These are phyloP conservation scores for Cladosporium sp. DNA, from an alignment of 2,329 filamentous ascomycete genomes.

Conservation along the genomic window DNA sequence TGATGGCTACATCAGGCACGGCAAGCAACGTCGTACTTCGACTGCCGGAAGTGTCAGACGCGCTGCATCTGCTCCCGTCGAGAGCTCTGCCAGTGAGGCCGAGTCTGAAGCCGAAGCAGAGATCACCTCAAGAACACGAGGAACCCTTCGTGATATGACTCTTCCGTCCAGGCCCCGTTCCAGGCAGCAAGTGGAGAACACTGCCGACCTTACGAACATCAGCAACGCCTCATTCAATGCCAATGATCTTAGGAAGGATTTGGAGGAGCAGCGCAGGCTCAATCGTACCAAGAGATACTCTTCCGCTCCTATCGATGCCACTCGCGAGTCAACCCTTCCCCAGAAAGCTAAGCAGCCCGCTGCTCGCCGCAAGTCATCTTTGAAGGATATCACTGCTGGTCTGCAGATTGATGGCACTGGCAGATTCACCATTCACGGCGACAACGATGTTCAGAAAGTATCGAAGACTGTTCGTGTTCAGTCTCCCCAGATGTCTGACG, in stretches of 20 bases:
- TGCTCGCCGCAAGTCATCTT: constrained; percentile 50
- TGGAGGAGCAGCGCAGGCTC: constrained; percentile 51
- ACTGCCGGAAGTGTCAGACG: constrained; percentile 8
- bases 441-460: constrained; percentile 24
- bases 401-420: constrained; percentile 23
- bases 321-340: constrained; percentile 37
- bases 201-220: constrained; percentile 46
- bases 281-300: constrained; percentile 25
- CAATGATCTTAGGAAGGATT: constrained; percentile 46
- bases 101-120: constrained; percentile 22
- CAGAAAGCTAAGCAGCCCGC: constrained; percentile 34
- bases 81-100: constrained; percentile 19
- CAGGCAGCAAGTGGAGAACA: constrained; percentile 21
- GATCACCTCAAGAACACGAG: constrained; percentile 16
- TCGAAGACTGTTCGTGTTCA: constrained; percentile 33
- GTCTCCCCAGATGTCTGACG: constrained; percentile 32
- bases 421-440: constrained; percentile 21
- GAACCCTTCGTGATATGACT: constrained; percentile 9
- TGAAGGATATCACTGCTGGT: constrained; percentile 45
- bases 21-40: constrained; percentile 1
- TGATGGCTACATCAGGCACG: background rate
- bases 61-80: constrained; percentile 17
- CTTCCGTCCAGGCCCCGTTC: constrained; percentile 15
- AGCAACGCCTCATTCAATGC: constrained; percentile 40
- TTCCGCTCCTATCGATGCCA: constrained; percentile 15